Evolutionary conservation across 495 filamentous ascomycete species (phyloP).

Genomic region (Penicillium samsonianum): DNA sequence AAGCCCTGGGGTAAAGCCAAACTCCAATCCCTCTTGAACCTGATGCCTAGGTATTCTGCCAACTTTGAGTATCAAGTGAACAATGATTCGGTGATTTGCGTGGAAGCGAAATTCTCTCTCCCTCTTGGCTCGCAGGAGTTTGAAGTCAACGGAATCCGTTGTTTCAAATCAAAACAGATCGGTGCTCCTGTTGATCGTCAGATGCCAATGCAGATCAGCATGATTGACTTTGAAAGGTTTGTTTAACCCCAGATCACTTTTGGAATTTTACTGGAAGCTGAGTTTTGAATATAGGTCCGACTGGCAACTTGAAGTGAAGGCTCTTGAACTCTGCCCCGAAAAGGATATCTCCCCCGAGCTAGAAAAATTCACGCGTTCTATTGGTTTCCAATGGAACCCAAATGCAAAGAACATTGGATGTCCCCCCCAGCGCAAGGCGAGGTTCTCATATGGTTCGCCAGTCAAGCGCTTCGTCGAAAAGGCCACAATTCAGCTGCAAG

Average conservation of each 20-base stretch:
- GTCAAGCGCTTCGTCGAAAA: slow-evolving; percentile 48
- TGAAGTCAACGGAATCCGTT: slow-evolving; percentile 36
- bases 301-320: slow-evolving; percentile 44
- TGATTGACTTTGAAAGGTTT: slow-evolving; percentile 42
- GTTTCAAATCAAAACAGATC: slow-evolving; percentile 32
- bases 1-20: slow-evolving; percentile 44
- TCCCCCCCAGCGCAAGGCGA: slow-evolving; percentile 27
- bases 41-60: slow-evolving; percentile 38
- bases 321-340: slow-evolving; percentile 31
- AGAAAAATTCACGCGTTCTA: slow-evolving; percentile 31
- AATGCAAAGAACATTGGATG: slow-evolving; percentile 24
- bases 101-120: slow-evolving; percentile 41
- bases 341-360: slow-evolving; percentile 25
- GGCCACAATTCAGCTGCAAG: slow-evolving; percentile 48
- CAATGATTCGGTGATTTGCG: slow-evolving; percentile 31
- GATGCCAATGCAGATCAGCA: slow-evolving; percentile 35
- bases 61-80: slow-evolving; percentile 44
- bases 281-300: slow-evolving; percentile 33
- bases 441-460: slow-evolving; percentile 23
- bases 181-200: slow-evolving; percentile 20
- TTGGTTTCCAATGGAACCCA: slow-evolving; percentile 21
- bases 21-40: slow-evolving; percentile 21
- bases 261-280: neutral
- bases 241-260: neutral
- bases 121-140: slow-evolving; percentile 26